Percentiles rank a stretch among this genome's conserved stretches.
Evolutionary conservation across 208 protist species (phyloP).

Genomic region (Ichthyophonus hoferi): DNA sequence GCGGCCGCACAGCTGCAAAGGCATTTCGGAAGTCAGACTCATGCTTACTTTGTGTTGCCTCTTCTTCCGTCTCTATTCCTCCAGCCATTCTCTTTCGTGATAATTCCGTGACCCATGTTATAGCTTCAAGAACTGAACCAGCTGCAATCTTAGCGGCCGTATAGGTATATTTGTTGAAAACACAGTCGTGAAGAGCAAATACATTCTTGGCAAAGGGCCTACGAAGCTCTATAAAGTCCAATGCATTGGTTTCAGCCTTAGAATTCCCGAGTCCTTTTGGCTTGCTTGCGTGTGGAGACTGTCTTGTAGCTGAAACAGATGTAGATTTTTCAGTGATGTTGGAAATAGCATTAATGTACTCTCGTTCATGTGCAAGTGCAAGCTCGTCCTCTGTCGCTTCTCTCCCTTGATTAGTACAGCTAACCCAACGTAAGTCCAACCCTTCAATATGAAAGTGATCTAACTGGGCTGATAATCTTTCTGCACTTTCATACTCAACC

Average conservation of each 20-base stretch:
- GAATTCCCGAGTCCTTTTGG: too few relatives aligned
- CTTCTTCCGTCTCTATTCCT: background rate
- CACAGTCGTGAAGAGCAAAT: background rate
- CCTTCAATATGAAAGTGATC: background rate
- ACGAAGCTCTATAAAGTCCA: background rate
- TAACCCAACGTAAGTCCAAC: too few relatives aligned
- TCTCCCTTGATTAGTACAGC: too few relatives aligned
- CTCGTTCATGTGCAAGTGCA: background rate
- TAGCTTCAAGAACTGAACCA: background rate
- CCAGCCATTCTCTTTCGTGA: background rate
- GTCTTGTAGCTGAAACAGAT: background rate
- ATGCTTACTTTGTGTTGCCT: background rate
- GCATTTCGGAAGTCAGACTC: background rate
- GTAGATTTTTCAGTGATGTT: background rate
- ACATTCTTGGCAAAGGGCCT: background rate
- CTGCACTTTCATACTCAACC: background rate
- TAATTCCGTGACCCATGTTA: background rate
- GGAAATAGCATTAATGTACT: background rate
- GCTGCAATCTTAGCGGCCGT: background rate
- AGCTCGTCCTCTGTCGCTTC: background rate
- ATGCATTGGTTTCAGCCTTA: too few relatives aligned
- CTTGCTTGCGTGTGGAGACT: background rate
- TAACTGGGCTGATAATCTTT: background rate
- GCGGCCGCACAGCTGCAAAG: slow-evolving; percentile 7
- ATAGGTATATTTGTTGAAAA: background rate